Conservation (phyloP, 352 stramenopile species). For the Phytophthora tentaculata region DNA sequence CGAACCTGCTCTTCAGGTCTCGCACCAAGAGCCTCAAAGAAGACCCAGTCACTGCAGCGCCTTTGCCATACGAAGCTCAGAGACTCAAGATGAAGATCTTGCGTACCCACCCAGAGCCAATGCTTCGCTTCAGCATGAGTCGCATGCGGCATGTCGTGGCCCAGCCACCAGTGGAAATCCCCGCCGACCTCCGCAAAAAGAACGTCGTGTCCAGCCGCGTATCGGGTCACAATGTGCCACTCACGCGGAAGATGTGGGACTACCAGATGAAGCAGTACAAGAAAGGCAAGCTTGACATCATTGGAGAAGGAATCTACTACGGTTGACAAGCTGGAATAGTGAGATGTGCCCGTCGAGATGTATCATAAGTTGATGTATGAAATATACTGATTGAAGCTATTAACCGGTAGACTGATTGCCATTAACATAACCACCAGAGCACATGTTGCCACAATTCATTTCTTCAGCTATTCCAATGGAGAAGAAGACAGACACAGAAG, state of each 20-base stretch:
- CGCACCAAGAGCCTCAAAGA: constrained; percentile 20
- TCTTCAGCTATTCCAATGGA: not conserved
- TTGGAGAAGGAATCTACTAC: constrained; percentile 52
- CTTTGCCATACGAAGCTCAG: constrained; percentile 51
- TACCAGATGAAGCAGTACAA: constrained; percentile 55
- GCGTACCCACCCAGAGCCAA: constrained; percentile 45
- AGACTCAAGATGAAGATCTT: constrained; percentile 69
- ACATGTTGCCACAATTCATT: too few species aligned
- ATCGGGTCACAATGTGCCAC: constrained; percentile 60
- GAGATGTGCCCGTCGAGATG: constrained; percentile 2
- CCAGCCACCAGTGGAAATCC: constrained; percentile 56
- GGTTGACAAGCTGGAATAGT: constrained; percentile 20
- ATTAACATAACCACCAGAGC: too few species aligned
- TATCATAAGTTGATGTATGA: not conserved
- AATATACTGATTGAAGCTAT: not conserved
- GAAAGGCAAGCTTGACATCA: constrained; percentile 49
- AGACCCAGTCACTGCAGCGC: constrained; percentile 4
- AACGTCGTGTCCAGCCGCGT: constrained; percentile 45
- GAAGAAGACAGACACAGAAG: not conserved
- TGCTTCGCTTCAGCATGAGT: constrained; percentile 68
- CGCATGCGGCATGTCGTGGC: constrained; percentile 62
- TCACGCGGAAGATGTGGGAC: constrained; percentile 70
- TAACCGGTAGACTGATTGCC: not conserved
- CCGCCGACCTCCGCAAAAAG: constrained; percentile 44
- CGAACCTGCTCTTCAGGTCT: constrained; percentile 26